Evolutionary conservation across 345 rosid genomes (phyloP).

Genomic region (Ailanthus altissimus): DNA sequence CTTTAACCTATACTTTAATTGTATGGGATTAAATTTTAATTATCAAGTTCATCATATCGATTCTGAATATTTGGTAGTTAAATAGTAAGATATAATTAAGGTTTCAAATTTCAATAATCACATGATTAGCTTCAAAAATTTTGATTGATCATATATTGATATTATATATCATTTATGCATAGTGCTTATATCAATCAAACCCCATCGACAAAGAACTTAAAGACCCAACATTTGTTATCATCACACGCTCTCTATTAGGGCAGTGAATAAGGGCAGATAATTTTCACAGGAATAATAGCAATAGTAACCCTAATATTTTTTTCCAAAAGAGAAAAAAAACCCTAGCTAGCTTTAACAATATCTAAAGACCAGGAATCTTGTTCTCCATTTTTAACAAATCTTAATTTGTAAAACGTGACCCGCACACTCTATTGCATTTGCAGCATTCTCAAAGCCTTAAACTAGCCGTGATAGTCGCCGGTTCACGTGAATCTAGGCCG

Average conservation of each 20-base stretch:
- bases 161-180: too few species aligned
- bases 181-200: too few species aligned
- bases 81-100: too few species aligned
- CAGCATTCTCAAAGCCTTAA: constrained; percentile 34
- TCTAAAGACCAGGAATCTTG: constrained; percentile 43
- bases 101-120: too few species aligned
- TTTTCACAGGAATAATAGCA: background rate
- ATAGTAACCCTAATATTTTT: background rate
- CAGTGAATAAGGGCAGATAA: background rate
- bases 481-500: constrained; percentile 54
- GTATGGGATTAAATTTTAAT: background rate
- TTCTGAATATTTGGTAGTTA: too few species aligned
- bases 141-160: too few species aligned
- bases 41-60: too few species aligned
- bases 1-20: background rate
- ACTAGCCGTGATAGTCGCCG: constrained; percentile 61
- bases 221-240: too few species aligned
- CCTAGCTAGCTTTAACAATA: background rate
- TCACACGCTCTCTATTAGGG: background rate
- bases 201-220: too few species aligned
- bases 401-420: background rate
- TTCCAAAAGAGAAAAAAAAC: too few species aligned
- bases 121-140: too few species aligned
- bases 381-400: constrained; percentile 13
- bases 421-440: background rate